Percentiles rank a stretch among this genome's conserved stretches.
Evolutionary conservation across 2,329 filamentous ascomycete species (phyloP).

Genomic region (Neonectria coccinea): DNA sequence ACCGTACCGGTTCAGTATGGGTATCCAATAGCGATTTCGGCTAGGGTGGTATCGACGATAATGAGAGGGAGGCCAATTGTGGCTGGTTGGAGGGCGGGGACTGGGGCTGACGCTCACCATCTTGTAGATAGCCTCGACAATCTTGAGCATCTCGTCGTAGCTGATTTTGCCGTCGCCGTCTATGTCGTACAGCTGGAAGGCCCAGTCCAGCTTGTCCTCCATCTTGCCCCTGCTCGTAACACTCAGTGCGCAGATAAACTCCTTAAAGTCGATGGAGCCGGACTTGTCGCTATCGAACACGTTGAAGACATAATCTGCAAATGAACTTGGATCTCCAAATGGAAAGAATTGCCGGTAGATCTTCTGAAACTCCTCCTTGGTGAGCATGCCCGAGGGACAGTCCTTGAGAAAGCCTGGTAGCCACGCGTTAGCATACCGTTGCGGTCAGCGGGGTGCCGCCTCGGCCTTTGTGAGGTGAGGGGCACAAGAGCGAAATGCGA

Average conservation of each 20-base stretch:
- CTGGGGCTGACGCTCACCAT: slow-evolving; percentile 73
- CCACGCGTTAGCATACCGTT: slow-evolving; percentile 30
- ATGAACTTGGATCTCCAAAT: slow-evolving; percentile 95
- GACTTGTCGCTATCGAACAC: slow-evolving; percentile 98
- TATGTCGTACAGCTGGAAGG: slow-evolving; percentile 99
- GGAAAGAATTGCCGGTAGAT: slow-evolving; percentile 99
- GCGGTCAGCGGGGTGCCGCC: not conserved
- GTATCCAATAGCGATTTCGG: not conserved
- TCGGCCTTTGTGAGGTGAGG: slow-evolving; percentile 18
- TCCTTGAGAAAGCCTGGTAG: slow-evolving; percentile 92
- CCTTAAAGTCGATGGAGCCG: slow-evolving; percentile 98
- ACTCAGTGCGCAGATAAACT: slow-evolving; percentile 98
- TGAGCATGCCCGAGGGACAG: slow-evolving; percentile 95
- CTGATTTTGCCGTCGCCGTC: slow-evolving; percentile 99
- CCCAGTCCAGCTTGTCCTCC: slow-evolving; percentile 99
- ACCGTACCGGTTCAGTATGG: not conserved
- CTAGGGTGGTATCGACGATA: not conserved
- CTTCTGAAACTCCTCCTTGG: slow-evolving; percentile 99
- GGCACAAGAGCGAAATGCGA: slow-evolving; percentile 11
- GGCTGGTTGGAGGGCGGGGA: not conserved
- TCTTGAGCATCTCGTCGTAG: slow-evolving; percentile 98
- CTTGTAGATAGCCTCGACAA: slow-evolving; percentile 99
- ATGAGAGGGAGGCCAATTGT: not conserved
- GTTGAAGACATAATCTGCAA: slow-evolving; percentile 99
- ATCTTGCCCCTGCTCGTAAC: slow-evolving; percentile 98